Conservation (phyloP, 306 rosid species). For the Phaseolus lunatus region DNA sequence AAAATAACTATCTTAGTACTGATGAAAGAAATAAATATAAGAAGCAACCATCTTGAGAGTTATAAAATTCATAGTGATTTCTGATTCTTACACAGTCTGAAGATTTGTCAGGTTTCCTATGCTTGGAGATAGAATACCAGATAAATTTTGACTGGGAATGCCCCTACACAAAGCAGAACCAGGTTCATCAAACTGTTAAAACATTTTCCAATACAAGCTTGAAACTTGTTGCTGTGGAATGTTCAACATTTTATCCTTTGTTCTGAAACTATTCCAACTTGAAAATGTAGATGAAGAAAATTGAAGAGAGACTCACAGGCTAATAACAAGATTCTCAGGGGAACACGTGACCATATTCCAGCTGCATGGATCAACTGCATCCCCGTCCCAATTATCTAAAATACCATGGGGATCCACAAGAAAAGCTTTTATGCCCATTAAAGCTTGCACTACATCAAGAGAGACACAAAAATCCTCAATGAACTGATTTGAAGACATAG, state of each 20-base stretch:
- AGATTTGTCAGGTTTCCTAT: conserved; percentile 94
- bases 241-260: conserved; percentile 47
- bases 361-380: conserved; percentile 98
- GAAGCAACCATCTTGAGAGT: conserved; percentile 23
- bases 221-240: background rate
- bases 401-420: conserved; percentile 91
- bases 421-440: conserved; percentile 75
- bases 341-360: conserved; percentile 99
- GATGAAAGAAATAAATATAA: background rate
- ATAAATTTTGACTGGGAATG: conserved; percentile 88
- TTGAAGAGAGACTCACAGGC: conserved; percentile 68
- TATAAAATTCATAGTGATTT: background rate
- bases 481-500: conserved; percentile 17
- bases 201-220: conserved; percentile 22
- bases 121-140: conserved; percentile 88
- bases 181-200: conserved; percentile 33
- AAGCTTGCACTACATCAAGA: conserved; percentile 79
- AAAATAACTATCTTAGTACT: conserved; percentile 1
- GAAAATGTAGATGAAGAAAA: conserved; percentile 42
- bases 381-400: conserved; percentile 88
- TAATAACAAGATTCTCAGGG: conserved; percentile 72
- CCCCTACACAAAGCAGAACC: conserved; percentile 67
- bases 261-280: conserved; percentile 44
- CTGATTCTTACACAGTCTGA: conserved; percentile 77
- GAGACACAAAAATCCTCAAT: conserved; percentile 29